Evolutionary conservation across 768 basidiomycete genomes (phyloP).

Genomic region (Pisolithus sp.): DNA sequence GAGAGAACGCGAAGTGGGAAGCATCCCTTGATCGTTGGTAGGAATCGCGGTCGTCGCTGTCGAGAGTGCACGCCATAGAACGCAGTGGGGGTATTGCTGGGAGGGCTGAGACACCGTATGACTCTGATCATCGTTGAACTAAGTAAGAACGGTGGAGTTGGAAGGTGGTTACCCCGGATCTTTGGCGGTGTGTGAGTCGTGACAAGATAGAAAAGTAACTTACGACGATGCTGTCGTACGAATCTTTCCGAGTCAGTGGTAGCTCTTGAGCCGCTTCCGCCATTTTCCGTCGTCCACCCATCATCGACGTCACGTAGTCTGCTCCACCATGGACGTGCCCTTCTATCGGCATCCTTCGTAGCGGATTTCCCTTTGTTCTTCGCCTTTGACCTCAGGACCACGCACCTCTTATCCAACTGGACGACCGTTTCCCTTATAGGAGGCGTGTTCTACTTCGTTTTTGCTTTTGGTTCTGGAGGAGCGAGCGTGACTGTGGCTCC

Average conservation of each 20-base stretch:
- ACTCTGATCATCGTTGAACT: conserved; percentile 11
- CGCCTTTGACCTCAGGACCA: conserved; percentile 19
- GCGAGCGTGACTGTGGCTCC: conserved; percentile 4
- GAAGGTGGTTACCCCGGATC: conserved; percentile 14
- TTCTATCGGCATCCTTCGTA: conserved; percentile 9
- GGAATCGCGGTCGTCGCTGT: conserved; percentile 10
- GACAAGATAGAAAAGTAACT: too few relatives aligned
- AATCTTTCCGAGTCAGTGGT: conserved; percentile 23
- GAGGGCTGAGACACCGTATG: neutral
- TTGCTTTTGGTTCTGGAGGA: neutral
- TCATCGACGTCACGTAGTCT: conserved; percentile 68
- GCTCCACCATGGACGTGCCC: conserved; percentile 60
- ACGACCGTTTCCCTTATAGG: neutral
- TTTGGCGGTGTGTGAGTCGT: conserved; percentile 7
- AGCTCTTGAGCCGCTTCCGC: conserved; percentile 61
- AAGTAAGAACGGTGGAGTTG: too few relatives aligned
- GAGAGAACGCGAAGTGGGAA: conserved; percentile 47
- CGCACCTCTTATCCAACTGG: conserved; percentile 23
- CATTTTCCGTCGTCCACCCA: conserved; percentile 65
- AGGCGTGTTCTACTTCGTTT: neutral
- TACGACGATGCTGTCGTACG: neutral
- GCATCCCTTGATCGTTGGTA: conserved; percentile 23
- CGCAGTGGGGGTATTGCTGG: neutral
- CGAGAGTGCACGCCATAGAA: conserved; percentile 10
- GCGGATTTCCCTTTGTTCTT: conserved; percentile 10